Conservation (phyloP, 371 early-diverging fungal genomes). For the Rhizopus delemar region DNA sequence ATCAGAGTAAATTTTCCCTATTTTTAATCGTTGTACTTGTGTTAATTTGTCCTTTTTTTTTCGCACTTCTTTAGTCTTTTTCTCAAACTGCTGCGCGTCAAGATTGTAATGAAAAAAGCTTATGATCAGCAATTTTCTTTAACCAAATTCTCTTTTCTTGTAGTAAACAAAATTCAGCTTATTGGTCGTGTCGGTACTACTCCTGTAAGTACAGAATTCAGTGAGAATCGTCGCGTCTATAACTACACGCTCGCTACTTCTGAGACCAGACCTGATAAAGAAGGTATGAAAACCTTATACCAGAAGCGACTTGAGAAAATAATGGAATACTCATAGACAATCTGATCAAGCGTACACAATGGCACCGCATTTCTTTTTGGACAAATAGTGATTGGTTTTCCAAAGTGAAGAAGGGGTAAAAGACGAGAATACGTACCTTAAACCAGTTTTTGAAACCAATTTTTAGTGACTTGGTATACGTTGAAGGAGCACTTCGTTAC, state of each 20-base stretch:
- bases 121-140: background rate
- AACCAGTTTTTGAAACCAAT: too few species aligned
- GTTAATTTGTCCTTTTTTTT: slow-evolving; percentile 7
- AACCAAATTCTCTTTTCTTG: background rate
- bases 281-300: slow-evolving; percentile 35
- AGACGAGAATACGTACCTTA: background rate
- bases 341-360: slow-evolving; percentile 60
- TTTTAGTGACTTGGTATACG: slow-evolving; percentile 59
- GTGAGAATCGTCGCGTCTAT: slow-evolving; percentile 46
- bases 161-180: slow-evolving; percentile 58
- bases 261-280: slow-evolving; percentile 55
- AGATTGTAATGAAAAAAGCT: slow-evolving; percentile 19
- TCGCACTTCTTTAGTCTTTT: slow-evolving; percentile 17
- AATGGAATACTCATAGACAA: slow-evolving; percentile 41
- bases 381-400: slow-evolving; percentile 45
- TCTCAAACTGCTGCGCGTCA: slow-evolving; percentile 29
- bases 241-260: slow-evolving; percentile 63
- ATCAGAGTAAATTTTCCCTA: slow-evolving; percentile 21
- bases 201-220: slow-evolving; percentile 42
- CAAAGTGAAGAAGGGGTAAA: slow-evolving; percentile 57
- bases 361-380: slow-evolving; percentile 63
- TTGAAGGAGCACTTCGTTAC: slow-evolving; percentile 66
- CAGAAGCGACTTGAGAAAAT: background rate
- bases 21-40: background rate
- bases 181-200: slow-evolving; percentile 61